Conservation (phyloP, 352 stramenopile genomes). For the Phytopythium vexans region DNA sequence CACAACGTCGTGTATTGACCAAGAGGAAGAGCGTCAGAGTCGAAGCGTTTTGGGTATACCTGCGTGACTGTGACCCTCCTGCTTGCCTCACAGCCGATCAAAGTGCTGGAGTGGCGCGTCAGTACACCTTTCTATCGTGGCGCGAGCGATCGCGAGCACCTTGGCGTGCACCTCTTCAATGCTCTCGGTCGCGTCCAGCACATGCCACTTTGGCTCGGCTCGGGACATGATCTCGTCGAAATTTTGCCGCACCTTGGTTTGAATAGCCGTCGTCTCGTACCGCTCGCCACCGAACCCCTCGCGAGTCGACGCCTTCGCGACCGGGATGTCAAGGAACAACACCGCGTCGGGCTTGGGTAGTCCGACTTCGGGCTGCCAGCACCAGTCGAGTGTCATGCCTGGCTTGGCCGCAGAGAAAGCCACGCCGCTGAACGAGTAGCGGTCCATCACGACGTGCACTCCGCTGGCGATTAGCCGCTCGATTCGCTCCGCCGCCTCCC, state of each 20-base stretch:
- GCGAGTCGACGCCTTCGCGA: slow-evolving; percentile 86
- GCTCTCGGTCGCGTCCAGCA: slow-evolving; percentile 72
- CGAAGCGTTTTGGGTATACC: neutral
- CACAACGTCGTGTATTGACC: too few species aligned
- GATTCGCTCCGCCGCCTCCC: slow-evolving; percentile 91
- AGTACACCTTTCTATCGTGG: slow-evolving; percentile 33
- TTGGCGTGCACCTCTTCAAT: slow-evolving; percentile 72
- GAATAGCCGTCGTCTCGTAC: slow-evolving; percentile 89
- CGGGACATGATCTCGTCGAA: slow-evolving; percentile 66
- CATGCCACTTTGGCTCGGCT: slow-evolving; percentile 56
- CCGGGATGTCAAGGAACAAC: slow-evolving; percentile 96
- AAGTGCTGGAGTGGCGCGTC: slow-evolving; percentile 36
- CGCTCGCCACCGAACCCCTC: slow-evolving; percentile 93
- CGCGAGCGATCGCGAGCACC: slow-evolving; percentile 51
- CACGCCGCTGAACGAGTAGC: slow-evolving; percentile 97
- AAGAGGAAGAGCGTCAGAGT: too few species aligned
- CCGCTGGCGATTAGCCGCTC: slow-evolving; percentile 69
- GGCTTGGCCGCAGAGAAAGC: slow-evolving; percentile 97
- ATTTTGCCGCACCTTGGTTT: slow-evolving; percentile 80
- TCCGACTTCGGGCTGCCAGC: slow-evolving; percentile 95
- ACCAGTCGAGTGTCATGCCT: slow-evolving; percentile 96
- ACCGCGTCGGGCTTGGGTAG: slow-evolving; percentile 96
- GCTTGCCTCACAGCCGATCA: slow-evolving; percentile 22
- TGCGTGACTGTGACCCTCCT: slow-evolving; percentile 1
- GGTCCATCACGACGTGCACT: slow-evolving; percentile 95